phyloP scores from a whole-genome alignment of 1,284 basidiomycete species.

The Malassezia caprae region DNA sequence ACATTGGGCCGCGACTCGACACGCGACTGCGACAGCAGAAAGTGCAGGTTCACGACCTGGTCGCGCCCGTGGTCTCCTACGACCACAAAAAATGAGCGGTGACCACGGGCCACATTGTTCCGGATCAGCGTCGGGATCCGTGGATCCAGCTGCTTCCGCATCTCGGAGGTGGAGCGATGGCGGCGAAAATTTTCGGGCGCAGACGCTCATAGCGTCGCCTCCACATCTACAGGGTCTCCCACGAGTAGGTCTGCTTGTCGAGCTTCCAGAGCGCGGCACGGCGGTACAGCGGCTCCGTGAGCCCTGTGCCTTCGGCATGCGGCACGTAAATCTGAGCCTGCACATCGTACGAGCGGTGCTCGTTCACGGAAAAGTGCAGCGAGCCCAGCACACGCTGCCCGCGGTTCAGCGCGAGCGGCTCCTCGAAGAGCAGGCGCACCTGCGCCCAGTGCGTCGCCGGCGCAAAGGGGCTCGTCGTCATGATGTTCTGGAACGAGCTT shows the following conservation, averaged over 20 bases:
- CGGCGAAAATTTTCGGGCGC: constrained; percentile 7
- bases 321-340: constrained; percentile 20
- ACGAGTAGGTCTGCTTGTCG: constrained; percentile 43
- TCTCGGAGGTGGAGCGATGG: constrained; percentile 10
- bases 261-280: constrained; percentile 33
- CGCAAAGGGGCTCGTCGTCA: constrained; percentile 40
- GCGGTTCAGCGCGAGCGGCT: constrained; percentile 40
- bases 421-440: constrained; percentile 35
- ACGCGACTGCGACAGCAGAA: constrained; percentile 53
- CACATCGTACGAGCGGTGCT: constrained; percentile 36
- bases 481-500: constrained; percentile 3
- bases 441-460: constrained; percentile 47
- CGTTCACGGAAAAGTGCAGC: constrained; percentile 37
- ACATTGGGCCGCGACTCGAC: constrained; percentile 39
- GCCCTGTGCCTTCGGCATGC: constrained; percentile 17
- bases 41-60: constrained; percentile 94
- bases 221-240: constrained; percentile 18
- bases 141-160: constrained; percentile 56
- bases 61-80: constrained; percentile 91
- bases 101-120: constrained; percentile 72
- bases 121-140: constrained; percentile 84
- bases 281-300: constrained; percentile 11
- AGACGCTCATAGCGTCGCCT: background rate
- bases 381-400: constrained; percentile 33
- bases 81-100: constrained; percentile 90